phyloP scores from a whole-genome alignment of 1,284 basidiomycete species.

The Pterula multifida region DNA sequence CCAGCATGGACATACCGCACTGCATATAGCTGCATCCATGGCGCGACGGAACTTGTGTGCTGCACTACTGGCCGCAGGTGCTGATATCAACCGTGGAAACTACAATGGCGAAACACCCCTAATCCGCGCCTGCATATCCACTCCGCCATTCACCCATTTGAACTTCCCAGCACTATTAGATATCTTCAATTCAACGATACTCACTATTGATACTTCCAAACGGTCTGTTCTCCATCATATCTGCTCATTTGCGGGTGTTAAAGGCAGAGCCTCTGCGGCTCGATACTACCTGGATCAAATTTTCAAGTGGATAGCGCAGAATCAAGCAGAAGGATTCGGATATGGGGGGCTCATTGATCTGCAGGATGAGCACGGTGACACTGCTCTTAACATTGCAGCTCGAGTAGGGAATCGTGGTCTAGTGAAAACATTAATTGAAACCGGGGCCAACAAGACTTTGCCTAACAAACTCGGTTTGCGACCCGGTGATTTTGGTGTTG shows the following conservation, averaged over 20 bases:
- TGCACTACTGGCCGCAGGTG: conserved; percentile 60
- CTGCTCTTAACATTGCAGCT: conserved; percentile 90
- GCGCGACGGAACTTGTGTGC: conserved; percentile 59
- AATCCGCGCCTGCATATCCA: conserved; percentile 85
- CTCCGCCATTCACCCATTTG: conserved; percentile 76
- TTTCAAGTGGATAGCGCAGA: conserved; percentile 70
- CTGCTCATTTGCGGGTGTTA: conserved; percentile 82
- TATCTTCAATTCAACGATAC: conserved; percentile 60
- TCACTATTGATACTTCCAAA: conserved; percentile 84
- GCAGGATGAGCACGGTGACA: conserved; percentile 95
- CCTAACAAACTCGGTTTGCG: conserved; percentile 92
- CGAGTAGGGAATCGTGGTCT: conserved; percentile 86
- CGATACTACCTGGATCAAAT: conserved; percentile 90
- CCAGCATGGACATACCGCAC: conserved; percentile 88
- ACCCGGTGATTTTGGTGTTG: conserved; percentile 89
- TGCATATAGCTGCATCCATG: conserved; percentile 89
- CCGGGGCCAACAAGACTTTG: conserved; percentile 83
- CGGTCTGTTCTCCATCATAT: conserved; percentile 94
- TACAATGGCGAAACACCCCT: conserved; percentile 91
- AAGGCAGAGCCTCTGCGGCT: conserved; percentile 75
- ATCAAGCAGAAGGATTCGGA: conserved; percentile 40
- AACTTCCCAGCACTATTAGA: conserved; percentile 62
- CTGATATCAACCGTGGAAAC: conserved; percentile 85
- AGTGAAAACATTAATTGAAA: conserved; percentile 82
- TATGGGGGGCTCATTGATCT: conserved; percentile 81